Percentiles rank a stretch among this genome's conserved stretches.
phyloP scores from a whole-genome alignment of 2,329 filamentous ascomycete genomes.

The Fusarium cyanostomum region DNA sequence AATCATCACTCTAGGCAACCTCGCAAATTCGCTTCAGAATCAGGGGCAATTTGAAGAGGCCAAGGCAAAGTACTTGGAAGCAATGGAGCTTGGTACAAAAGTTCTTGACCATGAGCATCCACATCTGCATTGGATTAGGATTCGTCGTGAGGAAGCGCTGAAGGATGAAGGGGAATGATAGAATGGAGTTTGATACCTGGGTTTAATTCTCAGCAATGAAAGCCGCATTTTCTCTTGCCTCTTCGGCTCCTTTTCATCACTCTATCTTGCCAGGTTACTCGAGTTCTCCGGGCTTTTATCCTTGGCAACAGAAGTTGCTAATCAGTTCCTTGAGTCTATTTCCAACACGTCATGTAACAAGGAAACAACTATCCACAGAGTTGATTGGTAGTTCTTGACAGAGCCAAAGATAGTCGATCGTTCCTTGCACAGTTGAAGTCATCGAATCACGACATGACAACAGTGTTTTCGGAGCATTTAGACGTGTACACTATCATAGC shows the following conservation, averaged over 20 bases:
- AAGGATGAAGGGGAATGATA: not conserved
- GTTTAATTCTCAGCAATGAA: not conserved
- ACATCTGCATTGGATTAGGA: not conserved
- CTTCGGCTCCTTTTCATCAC: not conserved
- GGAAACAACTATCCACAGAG: no score
- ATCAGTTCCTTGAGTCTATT: no score
- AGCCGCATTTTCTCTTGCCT: not conserved
- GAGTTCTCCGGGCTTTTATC: no score
- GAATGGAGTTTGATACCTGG: not conserved
- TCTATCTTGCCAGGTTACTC: no score
- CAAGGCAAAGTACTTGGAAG: not conserved
- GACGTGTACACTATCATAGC: no score
- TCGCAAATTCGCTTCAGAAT: not conserved
- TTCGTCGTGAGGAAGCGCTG: not conserved
- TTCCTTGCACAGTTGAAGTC: no score
- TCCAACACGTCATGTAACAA: no score
- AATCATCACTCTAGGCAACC: not conserved
- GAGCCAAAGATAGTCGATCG: no score
- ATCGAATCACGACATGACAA: no score
- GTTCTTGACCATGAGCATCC: not conserved
- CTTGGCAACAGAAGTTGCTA: no score
- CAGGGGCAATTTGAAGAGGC: not conserved
- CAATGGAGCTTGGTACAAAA: not conserved
- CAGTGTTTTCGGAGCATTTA: no score
- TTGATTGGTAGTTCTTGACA: no score